These are phyloP conservation scores for Clonostachys rosea DNA, from an alignment of 2,329 filamentous ascomycete species.

Conservation along the genomic window DNA sequence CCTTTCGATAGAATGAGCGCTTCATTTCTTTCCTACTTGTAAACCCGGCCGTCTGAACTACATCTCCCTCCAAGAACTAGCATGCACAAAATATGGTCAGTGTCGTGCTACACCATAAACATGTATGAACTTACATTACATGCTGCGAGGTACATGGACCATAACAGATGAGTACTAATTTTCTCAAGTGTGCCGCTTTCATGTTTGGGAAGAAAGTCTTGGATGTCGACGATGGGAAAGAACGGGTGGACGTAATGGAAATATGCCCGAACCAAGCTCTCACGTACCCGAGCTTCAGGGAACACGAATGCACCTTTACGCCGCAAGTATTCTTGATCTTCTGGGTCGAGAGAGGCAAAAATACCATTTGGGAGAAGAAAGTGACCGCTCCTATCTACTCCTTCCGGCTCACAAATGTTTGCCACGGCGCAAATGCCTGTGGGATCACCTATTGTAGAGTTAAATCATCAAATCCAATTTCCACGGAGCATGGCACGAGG, in stretches of 20 bases:
- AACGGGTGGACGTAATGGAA: conserved; percentile 1
- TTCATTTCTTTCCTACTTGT: not conserved
- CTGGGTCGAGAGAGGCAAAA: no score
- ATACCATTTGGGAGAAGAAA: no score
- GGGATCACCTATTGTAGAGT: no score
- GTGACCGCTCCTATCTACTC: no score
- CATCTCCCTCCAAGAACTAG: not conserved
- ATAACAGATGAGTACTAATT: not conserved
- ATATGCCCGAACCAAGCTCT: not conserved
- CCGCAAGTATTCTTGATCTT: not conserved
- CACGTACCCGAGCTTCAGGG: not conserved
- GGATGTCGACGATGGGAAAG: not conserved
- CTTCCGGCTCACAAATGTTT: no score
- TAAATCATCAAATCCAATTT: no score
- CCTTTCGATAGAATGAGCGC: not conserved
- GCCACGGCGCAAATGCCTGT: no score
- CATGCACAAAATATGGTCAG: not conserved
- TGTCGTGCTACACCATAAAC: not conserved
- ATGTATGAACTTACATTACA: no score
- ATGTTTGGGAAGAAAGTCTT: not conserved
- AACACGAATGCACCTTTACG: not conserved
- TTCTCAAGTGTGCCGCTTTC: not conserved
- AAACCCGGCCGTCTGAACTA: not conserved
- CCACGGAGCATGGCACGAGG: no score
- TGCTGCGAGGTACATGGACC: not conserved